A percentile compares a stretch with the other conserved stretches of the same genome.
Conservation (phyloP, 495 filamentous ascomycete genomes). For the Penicillium fimorum region DNA sequence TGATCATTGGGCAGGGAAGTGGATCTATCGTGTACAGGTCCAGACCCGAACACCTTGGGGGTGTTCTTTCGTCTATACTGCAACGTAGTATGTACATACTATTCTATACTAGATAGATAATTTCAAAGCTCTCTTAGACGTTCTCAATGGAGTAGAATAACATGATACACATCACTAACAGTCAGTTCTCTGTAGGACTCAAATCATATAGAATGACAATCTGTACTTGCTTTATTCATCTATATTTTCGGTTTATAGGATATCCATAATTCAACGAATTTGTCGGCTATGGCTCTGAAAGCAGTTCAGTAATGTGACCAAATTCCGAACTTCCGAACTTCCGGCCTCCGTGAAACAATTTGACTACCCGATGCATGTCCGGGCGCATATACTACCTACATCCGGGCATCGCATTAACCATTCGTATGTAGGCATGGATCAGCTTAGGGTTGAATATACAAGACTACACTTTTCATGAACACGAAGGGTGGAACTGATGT, state of each 20-base stretch:
- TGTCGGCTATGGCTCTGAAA: neutral
- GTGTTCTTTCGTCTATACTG: neutral
- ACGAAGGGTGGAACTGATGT: no score
- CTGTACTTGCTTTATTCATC: neutral
- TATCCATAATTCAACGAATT: neutral
- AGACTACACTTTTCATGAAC: neutral
- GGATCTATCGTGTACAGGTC: conserved; percentile 3
- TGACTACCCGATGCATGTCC: neutral
- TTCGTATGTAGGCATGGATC: neutral
- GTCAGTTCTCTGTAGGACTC: neutral
- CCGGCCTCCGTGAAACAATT: neutral
- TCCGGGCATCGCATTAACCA: neutral
- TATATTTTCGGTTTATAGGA: neutral
- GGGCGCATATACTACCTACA: neutral
- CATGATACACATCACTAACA: neutral
- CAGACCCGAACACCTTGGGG: neutral
- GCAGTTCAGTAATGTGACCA: neutral
- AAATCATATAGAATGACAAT: neutral
- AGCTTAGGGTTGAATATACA: neutral
- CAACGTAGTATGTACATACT: neutral
- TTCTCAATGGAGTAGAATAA: neutral
- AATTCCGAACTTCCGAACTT: conserved; percentile 1
- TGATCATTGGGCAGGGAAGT: conserved; percentile 5
- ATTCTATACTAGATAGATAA: neutral
- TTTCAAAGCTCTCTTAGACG: neutral